phyloP scores from a whole-genome alignment of 2,329 filamentous ascomycete genomes.

The Pseudofabraea citricarpa region DNA sequence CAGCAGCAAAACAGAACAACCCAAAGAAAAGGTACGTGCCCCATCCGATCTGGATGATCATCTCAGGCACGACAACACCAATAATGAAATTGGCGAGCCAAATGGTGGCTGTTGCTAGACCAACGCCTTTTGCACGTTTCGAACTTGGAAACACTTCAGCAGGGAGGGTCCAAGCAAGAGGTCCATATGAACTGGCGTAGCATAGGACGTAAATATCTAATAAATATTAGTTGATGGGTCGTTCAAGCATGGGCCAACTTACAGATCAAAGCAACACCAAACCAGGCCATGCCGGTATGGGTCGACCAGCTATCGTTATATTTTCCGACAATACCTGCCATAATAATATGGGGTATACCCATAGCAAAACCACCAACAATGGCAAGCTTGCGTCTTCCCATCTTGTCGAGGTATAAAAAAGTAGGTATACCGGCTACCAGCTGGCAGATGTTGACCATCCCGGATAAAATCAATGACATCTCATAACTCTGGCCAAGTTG shows the following conservation, averaged over 20 bases:
- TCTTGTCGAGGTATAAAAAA: conserved; percentile 41
- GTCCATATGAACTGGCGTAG: no score
- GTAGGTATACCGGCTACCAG: conserved; percentile 40
- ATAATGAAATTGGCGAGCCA: conserved; percentile 47
- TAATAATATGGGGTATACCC: conserved; percentile 41
- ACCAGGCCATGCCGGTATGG: conserved; percentile 47
- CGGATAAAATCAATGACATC: background rate
- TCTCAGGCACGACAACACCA: background rate
- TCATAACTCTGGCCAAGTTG: conserved; percentile 31
- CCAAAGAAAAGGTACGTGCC: conserved; percentile 62
- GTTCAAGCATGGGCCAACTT: no score
- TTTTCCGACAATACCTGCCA: conserved; percentile 48
- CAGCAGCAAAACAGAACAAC: conserved; percentile 54
- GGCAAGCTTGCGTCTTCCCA: conserved; percentile 40
- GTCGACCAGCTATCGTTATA: conserved; percentile 44
- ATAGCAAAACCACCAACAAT: conserved; percentile 39
- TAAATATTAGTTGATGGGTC: no score
- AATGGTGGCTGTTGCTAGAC: conserved; percentile 59
- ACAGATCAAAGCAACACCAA: conserved; percentile 50
- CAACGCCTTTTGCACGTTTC: conserved; percentile 61
- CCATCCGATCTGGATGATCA: background rate
- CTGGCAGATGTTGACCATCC: conserved; percentile 41
- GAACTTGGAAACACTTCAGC: conserved; percentile 68
- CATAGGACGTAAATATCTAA: no score
- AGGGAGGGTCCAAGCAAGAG: conserved; percentile 66